A percentile compares a stretch with the other conserved stretches of the same genome.
These are phyloP conservation scores for Agrocybe chaxingu DNA, from an alignment of 768 basidiomycete genomes.

Conservation along the genomic window DNA sequence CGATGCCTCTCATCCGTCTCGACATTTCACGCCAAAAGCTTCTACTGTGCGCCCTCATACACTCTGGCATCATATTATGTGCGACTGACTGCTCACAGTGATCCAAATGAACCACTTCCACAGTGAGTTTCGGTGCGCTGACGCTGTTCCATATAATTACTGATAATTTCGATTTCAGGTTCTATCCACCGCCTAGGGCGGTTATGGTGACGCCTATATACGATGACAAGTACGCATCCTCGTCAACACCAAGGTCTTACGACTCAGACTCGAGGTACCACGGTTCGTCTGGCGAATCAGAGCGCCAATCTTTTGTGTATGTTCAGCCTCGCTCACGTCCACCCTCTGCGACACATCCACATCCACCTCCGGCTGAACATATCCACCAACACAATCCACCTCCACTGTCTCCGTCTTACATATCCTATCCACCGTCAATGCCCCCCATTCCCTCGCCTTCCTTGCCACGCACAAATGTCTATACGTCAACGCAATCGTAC, in stretches of 20 bases:
- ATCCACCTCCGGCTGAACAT: too few species aligned
- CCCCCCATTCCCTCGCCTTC: too few species aligned
- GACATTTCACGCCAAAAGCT: slow-evolving; percentile 16
- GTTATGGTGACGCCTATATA: slow-evolving; percentile 23
- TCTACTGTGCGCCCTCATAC: slow-evolving; percentile 7
- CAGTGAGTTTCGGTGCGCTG: slow-evolving; percentile 10
- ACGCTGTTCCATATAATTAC: not conserved
- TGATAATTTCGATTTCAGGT: slow-evolving; percentile 10
- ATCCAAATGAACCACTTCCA: slow-evolving; percentile 20
- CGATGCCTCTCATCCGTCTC: slow-evolving; percentile 10
- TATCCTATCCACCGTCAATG: too few species aligned
- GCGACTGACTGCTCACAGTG: slow-evolving; percentile 4
- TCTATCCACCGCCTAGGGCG: slow-evolving; percentile 20
- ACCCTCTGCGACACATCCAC: not conserved
- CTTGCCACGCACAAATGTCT: too few species aligned
- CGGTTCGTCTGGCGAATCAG: not conserved
- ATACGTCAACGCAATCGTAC: too few species aligned
- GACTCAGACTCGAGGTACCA: too few species aligned
- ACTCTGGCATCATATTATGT: not conserved
- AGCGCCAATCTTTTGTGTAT: not conserved
- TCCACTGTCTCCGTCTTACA: too few species aligned
- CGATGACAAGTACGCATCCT: slow-evolving; percentile 8
- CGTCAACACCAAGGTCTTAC: not conserved
- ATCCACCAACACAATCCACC: too few species aligned
- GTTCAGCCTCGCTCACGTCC: slow-evolving; percentile 2